Conservation (phyloP, 202 grass and related monocot genomes). For the Saccharum hybrid region DNA sequence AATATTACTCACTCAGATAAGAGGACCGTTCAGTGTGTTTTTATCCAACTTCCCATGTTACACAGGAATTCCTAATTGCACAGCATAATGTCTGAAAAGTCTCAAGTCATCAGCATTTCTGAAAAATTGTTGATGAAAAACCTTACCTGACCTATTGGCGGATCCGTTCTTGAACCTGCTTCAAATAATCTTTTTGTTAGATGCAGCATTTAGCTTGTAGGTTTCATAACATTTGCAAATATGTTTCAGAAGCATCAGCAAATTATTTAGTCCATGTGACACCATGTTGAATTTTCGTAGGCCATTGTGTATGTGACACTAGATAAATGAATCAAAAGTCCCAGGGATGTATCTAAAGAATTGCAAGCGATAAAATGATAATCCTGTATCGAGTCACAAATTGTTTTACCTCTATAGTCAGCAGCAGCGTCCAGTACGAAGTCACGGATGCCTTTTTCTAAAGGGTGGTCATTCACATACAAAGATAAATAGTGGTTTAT, state of each 20-base stretch:
- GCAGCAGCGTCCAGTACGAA: slow-evolving; percentile 42
- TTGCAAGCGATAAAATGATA: neutral
- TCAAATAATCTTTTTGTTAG: slow-evolving; percentile 18
- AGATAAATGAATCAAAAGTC: neutral
- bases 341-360: neutral
- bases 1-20: neutral
- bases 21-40: neutral
- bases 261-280: neutral
- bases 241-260: neutral
- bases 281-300: neutral
- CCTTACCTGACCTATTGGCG: slow-evolving; percentile 49
- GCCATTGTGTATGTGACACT: neutral
- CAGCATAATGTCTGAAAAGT: slow-evolving; percentile 6
- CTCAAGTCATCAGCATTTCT: neutral
- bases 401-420: slow-evolving; percentile 47
- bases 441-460: slow-evolving; percentile 46
- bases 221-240: neutral
- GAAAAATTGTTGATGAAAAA: neutral
- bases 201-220: neutral
- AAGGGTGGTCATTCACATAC: slow-evolving; percentile 67
- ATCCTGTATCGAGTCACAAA: neutral
- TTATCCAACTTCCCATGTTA: neutral
- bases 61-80: neutral
- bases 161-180: slow-evolving; percentile 55
- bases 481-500: slow-evolving; percentile 69